These are phyloP conservation scores for Cephalotrichum gorgonifer DNA, from an alignment of 2,329 filamentous ascomycete species.

Conservation along the genomic window DNA sequence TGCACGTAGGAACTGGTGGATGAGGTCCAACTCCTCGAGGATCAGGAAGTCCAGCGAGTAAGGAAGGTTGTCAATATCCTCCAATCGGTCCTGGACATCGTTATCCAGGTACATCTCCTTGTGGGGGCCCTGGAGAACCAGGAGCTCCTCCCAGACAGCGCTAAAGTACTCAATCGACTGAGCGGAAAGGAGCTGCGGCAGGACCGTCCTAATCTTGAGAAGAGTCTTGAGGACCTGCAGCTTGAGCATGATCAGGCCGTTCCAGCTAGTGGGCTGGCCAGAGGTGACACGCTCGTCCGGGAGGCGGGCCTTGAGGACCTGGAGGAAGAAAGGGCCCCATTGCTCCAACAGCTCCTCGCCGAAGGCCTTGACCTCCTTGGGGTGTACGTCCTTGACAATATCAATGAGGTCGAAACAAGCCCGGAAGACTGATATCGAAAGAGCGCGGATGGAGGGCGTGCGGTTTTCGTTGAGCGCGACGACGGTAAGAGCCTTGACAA, in stretches of 20 bases:
- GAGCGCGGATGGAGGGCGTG: conserved; percentile 65
- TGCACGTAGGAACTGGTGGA: conserved; percentile 83
- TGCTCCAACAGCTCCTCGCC: conserved; percentile 72
- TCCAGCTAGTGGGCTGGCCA: conserved; percentile 58
- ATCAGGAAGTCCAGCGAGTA: conserved; percentile 92
- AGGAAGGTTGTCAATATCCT: conserved; percentile 83
- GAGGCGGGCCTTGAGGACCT: conserved; percentile 63
- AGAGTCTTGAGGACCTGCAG: conserved; percentile 90
- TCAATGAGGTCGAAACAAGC: conserved; percentile 91
- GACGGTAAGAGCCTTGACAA: conserved; percentile 74
- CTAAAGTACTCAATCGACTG: conserved; percentile 78
- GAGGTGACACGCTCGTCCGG: conserved; percentile 47
- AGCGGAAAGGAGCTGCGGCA: conserved; percentile 69
- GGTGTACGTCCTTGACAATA: conserved; percentile 92
- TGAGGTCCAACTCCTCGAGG: conserved; percentile 86
- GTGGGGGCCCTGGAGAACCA: conserved; percentile 60
- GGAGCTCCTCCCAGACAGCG: conserved; percentile 81
- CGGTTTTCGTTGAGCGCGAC: conserved; percentile 68
- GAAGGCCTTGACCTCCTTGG: conserved; percentile 75
- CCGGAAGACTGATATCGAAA: conserved; percentile 84
- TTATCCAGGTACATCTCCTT: conserved; percentile 76
- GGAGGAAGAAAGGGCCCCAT: conserved; percentile 87
- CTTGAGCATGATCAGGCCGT: conserved; percentile 77
- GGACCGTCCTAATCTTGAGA: conserved; percentile 77
- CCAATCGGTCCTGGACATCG: conserved; percentile 76